Evolutionary conservation across 768 basidiomycete genomes (phyloP).

Genomic region (Lentinula sp.): DNA sequence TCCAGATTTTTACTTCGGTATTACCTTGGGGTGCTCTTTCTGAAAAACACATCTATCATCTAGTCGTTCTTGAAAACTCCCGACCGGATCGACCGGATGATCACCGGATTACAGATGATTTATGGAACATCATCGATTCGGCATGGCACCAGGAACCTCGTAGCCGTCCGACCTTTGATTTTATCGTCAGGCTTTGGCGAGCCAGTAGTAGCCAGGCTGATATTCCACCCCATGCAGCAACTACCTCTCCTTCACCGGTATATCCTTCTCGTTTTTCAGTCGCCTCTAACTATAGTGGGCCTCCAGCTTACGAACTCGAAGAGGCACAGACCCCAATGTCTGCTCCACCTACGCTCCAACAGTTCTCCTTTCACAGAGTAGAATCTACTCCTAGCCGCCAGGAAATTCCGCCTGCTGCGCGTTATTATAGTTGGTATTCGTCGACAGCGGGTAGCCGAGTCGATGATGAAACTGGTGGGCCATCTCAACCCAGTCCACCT

Average conservation of each 20-base stretch:
- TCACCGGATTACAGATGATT: constrained; percentile 14
- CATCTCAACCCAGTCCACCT: background rate
- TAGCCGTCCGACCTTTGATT: constrained; percentile 19
- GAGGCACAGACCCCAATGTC: background rate
- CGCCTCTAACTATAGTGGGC: background rate
- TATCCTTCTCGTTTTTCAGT: background rate
- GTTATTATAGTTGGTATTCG: background rate
- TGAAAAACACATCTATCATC: constrained; percentile 19
- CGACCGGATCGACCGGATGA: constrained; percentile 21
- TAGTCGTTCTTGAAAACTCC: constrained; percentile 18
- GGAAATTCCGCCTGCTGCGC: background rate
- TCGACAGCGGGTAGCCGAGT: background rate
- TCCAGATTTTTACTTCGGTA: constrained; percentile 17
- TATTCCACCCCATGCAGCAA: background rate
- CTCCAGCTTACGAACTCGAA: background rate
- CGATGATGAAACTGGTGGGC: background rate
- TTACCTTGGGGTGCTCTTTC: constrained; percentile 19
- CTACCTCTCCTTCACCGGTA: too few relatives aligned
- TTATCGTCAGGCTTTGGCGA: constrained; percentile 12
- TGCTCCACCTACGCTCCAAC: background rate
- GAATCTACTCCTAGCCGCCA: background rate
- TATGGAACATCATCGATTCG: constrained; percentile 20
- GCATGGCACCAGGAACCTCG: constrained; percentile 19
- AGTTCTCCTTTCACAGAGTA: background rate
- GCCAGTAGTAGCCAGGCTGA: background rate